Evolutionary conservation across 1,284 basidiomycete species (phyloP).

Genomic region (Volvariella volvacea): DNA sequence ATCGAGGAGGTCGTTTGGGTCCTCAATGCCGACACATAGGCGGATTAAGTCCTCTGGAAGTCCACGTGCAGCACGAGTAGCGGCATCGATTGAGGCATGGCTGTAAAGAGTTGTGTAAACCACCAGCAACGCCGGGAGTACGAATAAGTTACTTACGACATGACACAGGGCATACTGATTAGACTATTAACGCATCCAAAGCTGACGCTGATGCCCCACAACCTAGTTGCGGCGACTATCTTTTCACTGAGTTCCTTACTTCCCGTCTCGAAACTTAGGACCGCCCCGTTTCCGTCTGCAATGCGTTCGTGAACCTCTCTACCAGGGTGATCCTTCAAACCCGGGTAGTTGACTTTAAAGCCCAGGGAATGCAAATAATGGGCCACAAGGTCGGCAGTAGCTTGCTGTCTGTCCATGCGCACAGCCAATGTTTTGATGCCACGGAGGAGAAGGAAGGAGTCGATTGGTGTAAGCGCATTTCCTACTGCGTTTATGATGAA

Average conservation of each 20-base stretch:
- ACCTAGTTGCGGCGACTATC: slow-evolving; percentile 85
- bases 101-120: slow-evolving; percentile 31
- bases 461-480: slow-evolving; percentile 94
- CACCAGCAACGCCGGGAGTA: slow-evolving; percentile 8
- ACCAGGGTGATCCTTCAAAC: slow-evolving; percentile 78
- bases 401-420: slow-evolving; percentile 94
- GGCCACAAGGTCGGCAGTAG: slow-evolving; percentile 80
- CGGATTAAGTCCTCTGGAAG: slow-evolving; percentile 97
- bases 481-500: slow-evolving; percentile 97
- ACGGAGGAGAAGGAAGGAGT: slow-evolving; percentile 92
- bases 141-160: slow-evolving; percentile 75
- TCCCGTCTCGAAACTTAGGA: slow-evolving; percentile 92
- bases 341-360: slow-evolving; percentile 94
- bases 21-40: slow-evolving; percentile 97
- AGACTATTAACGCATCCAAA: slow-evolving; percentile 98
- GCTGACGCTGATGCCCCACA: slow-evolving; percentile 98
- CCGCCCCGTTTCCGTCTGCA: slow-evolving; percentile 88
- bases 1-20: slow-evolving; percentile 87
- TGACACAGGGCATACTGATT: slow-evolving; percentile 99
- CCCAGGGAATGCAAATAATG: slow-evolving; percentile 83
- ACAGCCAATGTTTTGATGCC: slow-evolving; percentile 97
- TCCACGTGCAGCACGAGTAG: slow-evolving; percentile 86
- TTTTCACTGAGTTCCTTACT: slow-evolving; percentile 88
- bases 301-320: slow-evolving; percentile 85
- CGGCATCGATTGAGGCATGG: slow-evolving; percentile 96